phyloP scores from a whole-genome alignment of 345 rosid genomes.

The Euphorbia lathyris region DNA sequence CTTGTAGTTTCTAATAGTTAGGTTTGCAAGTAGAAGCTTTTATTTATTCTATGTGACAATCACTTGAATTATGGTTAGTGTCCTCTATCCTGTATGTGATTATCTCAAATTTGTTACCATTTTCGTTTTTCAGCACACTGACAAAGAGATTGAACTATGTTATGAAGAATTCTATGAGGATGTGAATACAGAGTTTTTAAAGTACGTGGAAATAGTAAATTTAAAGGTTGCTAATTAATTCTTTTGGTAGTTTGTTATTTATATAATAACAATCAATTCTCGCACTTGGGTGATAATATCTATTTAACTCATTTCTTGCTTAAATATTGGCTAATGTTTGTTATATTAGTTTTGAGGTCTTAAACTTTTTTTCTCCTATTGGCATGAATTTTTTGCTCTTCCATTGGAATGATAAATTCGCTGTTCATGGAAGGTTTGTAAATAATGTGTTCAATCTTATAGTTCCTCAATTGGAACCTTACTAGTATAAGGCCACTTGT shows the following conservation, averaged over 20 bases:
- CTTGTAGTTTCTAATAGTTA: too few relatives aligned
- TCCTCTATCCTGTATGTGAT: constrained; percentile 2
- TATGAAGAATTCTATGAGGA: constrained; percentile 97
- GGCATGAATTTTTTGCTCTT: background rate
- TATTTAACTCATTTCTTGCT: background rate
- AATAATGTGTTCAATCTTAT: constrained; percentile 26
- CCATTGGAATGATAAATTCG: constrained; percentile 12
- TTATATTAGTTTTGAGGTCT: constrained; percentile 15
- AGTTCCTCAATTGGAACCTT: constrained; percentile 18
- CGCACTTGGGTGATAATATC: background rate
- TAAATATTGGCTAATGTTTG: background rate
- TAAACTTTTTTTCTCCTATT: background rate
- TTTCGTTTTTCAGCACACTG: constrained; percentile 63
- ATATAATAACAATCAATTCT: constrained; percentile 7
- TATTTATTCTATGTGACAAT: constrained; percentile 9
- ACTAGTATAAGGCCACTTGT: constrained; percentile 9
- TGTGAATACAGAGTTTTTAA: constrained; percentile 93
- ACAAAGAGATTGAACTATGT: constrained; percentile 76
- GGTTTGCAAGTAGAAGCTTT: constrained; percentile 10
- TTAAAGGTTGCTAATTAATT: constrained; percentile 66
- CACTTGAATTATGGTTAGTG: background rate
- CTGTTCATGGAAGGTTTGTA: constrained; percentile 62
- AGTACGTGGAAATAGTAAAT: constrained; percentile 89
- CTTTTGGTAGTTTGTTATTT: background rate
- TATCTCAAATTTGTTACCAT: constrained; percentile 17